phyloP scores from a whole-genome alignment of 2,329 filamentous ascomycete genomes.

The Colletotrichum truncatum region DNA sequence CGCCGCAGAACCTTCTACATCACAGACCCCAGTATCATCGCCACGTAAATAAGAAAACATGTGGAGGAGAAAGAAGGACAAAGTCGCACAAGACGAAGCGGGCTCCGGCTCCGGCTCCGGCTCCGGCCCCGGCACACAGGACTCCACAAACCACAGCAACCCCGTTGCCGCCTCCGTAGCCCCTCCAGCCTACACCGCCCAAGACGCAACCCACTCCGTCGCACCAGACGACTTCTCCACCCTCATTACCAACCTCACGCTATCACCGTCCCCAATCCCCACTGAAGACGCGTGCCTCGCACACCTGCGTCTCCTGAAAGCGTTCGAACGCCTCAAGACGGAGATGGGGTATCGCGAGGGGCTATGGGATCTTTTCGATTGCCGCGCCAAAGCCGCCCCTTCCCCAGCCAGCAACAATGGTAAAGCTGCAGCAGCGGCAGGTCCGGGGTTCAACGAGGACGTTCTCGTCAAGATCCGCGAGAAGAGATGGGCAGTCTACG shows the following conservation, averaged over 20 bases:
- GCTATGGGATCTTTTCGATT: slow-evolving; percentile 66
- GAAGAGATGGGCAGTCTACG: slow-evolving; percentile 74
- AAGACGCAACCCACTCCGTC: neutral
- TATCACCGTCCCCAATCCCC: neutral
- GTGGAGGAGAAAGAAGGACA: neutral
- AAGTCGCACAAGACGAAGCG: neutral
- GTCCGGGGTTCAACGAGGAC: slow-evolving; percentile 7
- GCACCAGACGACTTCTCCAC: neutral
- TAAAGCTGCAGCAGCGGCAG: neutral
- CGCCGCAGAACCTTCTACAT: too few species aligned
- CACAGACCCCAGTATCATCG: too few species aligned
- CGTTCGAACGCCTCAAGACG: slow-evolving; percentile 70
- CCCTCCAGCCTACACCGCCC: neutral
- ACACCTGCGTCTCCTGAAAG: slow-evolving; percentile 74
- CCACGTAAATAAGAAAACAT: neutral
- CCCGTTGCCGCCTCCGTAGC: neutral
- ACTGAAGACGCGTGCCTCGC: slow-evolving; percentile 12
- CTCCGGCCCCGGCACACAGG: neutral
- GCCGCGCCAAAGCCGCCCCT: slow-evolving; percentile 38
- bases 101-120: neutral
- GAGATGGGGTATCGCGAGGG: slow-evolving; percentile 67
- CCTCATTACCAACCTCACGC: neutral
- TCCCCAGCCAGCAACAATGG: neutral
- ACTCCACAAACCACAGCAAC: too few species aligned
- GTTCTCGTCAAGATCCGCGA: slow-evolving; percentile 63